These are phyloP conservation scores for Vitis cinerea DNA, from an alignment of 164 flowering plant genomes.

Conservation along the genomic window DNA sequence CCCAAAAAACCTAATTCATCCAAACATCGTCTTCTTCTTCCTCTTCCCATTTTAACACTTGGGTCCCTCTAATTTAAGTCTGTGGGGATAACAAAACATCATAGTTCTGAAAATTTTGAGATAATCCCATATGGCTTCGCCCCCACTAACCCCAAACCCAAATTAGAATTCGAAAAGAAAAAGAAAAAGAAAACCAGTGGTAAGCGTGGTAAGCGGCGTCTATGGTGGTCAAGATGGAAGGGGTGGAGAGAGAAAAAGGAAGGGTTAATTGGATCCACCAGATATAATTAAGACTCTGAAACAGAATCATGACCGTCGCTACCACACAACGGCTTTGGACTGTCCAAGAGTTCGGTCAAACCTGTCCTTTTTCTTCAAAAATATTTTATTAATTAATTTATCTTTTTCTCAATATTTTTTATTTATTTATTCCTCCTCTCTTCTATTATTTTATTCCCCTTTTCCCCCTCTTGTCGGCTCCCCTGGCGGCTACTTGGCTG, in stretches of 20 bases:
- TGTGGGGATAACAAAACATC: too few species aligned
- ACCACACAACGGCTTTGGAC: constrained; percentile 25
- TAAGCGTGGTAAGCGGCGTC: constrained; percentile 35
- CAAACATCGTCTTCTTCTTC: background rate
- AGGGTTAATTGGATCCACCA: constrained; percentile 12
- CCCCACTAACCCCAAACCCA: too few species aligned
- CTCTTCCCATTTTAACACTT: background rate
- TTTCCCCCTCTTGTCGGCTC: constrained; percentile 17
- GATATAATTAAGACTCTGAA: constrained; percentile 23
- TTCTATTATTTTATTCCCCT: background rate
- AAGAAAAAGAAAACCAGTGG: background rate
- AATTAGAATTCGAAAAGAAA: background rate
- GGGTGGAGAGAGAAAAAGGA: background rate
- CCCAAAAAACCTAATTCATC: background rate
- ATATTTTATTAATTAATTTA: background rate
- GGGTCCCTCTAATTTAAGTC: too few species aligned
- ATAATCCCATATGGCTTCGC: too few species aligned
- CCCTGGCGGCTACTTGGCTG: constrained; percentile 7
- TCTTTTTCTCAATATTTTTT: background rate
- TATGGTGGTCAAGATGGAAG: constrained; percentile 14
- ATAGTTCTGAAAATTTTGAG: too few species aligned
- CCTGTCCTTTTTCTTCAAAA: constrained; percentile 3
- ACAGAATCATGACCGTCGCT: constrained; percentile 43
- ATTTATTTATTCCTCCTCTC: background rate
- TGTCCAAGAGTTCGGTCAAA: constrained; percentile 27